Base-by-base conservation (phyloP, 2,329 filamentous ascomycete genomes). In the Aspergillus transmontanensis region DNA sequence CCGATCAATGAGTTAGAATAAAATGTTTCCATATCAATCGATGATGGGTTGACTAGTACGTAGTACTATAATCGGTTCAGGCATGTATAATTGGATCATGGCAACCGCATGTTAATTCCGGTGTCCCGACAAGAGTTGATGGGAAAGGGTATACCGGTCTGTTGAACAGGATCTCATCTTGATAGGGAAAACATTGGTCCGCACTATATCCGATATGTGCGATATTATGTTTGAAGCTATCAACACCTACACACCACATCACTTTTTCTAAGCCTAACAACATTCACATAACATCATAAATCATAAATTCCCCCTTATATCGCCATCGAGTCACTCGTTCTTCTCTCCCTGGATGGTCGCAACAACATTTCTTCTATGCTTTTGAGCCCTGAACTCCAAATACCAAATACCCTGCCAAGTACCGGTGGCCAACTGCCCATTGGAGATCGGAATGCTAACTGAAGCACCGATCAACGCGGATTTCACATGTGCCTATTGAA, bases 331-430 rank as follows among this genome's bases (percentile, higher is more conserved):
- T 78, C 72, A 78, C 11, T 46, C n/a, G 7, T 64, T 69, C 81
- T 86, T 88, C 81, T 97, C 91, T 50, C 94, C 95, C 78, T 98
- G 94, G 66, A 98, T 96, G 1, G 95, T 98, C 59, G 94, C 94
- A 66, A 99, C 89, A 14, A 98, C 86, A 75, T 88, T 91, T 72
- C 95, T 86, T 67, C 87, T 84, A 79, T 97, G 94, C 79, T 87
- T 92, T 69, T 82, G 82, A 3, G 83, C 86, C 61, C 94, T 85
- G 76, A 98, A 98, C 79, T 98, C 95, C 68, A 97, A 81, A 78
- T 96, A 96, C 91, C 92, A 98, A 64, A 98, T 94, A 0, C 95
- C 88, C 68, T 83, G 81, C 82, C 82, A 84, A 19, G 87, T 89
- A 1, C 87, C 87, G 19, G 84, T 87, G 11, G 82, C 89, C 75